Base-by-base conservation (phyloP, 345 rosid genomes). In the Linum lewisii region DNA sequence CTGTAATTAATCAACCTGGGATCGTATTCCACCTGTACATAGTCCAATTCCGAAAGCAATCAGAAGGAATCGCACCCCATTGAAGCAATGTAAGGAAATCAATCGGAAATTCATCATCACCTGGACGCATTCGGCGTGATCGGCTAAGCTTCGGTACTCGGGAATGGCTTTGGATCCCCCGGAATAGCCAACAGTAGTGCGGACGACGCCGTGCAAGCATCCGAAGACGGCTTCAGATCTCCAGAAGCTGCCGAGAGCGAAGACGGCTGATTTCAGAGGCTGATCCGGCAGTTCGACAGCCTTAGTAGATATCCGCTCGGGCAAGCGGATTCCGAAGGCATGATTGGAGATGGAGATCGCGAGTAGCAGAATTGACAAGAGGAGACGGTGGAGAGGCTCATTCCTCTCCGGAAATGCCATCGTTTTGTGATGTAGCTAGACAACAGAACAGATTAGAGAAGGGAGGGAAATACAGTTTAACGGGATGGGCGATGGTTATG, bases 231-330 rank as follows among this genome's bases (percentile, higher is more conserved):
- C 86, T 58, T 92, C 99, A 23, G 97, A 88, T 75, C 99, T 74
- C 99, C 85, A 92, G 86, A 92, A 92, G 81, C 99, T 78, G 0
- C 99, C 97, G 3, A 89, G 86, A 19, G 99, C 77, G 38, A 89
- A 89, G 51, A 89, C 89, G 13, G 99, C 97, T 0, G 74, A 71
- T 63, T 74, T 82, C 4, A 72, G 54, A 0, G 75, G 79, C 6
- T 57, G 84, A 51, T 73, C 78, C 1, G 83, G 71, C 2, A 73
- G 70, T 29, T 74, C 78, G 19, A 32, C 60, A 7, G 67, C 18
- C 24, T 75, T 3, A 24, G 70, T 72, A 0, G 86, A 69, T 77
- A 80, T 71, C 77, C 68, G 88, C 66, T 68, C 76, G 13, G 84
- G 77, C 2, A 92, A 60, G 36, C 93, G 81, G 67, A 92, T 83